Percentiles rank a stretch among this genome's conserved stretches.
These are phyloP conservation scores for Pseudogymnoascus sp. DNA, from an alignment of 2,329 filamentous ascomycete species.

Conservation along the genomic window DNA sequence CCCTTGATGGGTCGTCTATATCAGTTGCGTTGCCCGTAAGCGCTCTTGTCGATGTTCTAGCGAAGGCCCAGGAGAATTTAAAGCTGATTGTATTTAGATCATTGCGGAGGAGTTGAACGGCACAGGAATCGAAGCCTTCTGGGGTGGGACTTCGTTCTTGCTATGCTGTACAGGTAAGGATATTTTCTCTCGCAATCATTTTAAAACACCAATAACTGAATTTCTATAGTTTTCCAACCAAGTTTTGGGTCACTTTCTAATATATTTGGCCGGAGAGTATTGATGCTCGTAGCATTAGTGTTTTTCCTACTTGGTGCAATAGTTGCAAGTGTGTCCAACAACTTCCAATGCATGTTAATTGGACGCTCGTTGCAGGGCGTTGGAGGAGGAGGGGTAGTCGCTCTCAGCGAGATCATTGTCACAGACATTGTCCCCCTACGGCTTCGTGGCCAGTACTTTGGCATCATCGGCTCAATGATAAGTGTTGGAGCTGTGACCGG, in stretches of 20 bases:
- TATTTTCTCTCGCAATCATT: too few species aligned
- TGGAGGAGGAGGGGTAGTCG: slow-evolving; percentile 40
- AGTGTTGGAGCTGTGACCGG: slow-evolving; percentile 23
- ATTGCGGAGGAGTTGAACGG: too few species aligned
- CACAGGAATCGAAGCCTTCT: too few species aligned
- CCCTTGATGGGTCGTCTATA: too few species aligned
- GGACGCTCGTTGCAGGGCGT: slow-evolving; percentile 32
- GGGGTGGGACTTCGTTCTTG: too few species aligned
- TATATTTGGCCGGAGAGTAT: not conserved
- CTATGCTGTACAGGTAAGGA: too few species aligned
- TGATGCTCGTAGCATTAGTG: not conserved
- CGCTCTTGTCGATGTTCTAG: too few species aligned
- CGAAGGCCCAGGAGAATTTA: too few species aligned
- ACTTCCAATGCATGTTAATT: not conserved
- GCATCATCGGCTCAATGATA: slow-evolving; percentile 25
- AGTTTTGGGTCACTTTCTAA: not conserved
- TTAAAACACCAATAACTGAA: too few species aligned
- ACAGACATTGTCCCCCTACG: slow-evolving; percentile 36
- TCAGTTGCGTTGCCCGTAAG: too few species aligned
- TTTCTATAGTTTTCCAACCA: too few species aligned
- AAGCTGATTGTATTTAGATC: too few species aligned
- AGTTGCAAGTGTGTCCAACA: not conserved
- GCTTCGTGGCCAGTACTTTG: slow-evolving; percentile 32
- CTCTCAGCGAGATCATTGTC: slow-evolving; percentile 35
- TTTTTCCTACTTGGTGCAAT: not conserved